phyloP scores from a whole-genome alignment of 371 early-diverging fungal species.

The Syncephalastrum monosporum region DNA sequence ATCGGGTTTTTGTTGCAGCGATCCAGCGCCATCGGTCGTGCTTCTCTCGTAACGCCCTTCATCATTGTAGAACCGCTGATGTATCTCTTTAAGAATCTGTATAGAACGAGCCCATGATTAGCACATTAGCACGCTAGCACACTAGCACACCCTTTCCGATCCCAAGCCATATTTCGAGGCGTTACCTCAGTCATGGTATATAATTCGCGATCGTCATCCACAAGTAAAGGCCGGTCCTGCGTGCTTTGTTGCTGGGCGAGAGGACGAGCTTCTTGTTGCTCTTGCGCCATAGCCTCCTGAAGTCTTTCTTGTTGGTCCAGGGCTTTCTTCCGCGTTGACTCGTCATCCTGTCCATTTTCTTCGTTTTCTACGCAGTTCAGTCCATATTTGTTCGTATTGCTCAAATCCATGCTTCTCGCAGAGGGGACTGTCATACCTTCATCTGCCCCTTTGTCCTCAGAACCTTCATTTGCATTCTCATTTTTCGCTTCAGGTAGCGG shows the following conservation, averaged over 20 bases:
- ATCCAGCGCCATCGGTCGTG: slow-evolving; percentile 14
- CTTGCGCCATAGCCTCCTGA: slow-evolving; percentile 24
- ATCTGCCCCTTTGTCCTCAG: not conserved
- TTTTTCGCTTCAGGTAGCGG: slow-evolving; percentile 5
- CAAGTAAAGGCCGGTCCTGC: slow-evolving; percentile 35
- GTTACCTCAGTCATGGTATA: slow-evolving; percentile 47
- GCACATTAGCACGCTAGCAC: not conserved
- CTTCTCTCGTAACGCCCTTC: slow-evolving; percentile 5
- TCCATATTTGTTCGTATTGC: not conserved
- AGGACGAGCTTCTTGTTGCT: slow-evolving; percentile 20
- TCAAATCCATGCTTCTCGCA: not conserved
- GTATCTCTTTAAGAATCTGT: slow-evolving; percentile 55
- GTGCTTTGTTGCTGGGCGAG: slow-evolving; percentile 29
- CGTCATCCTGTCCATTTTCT: slow-evolving; percentile 8
- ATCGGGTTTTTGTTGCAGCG: slow-evolving; percentile 30
- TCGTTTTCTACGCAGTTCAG: slow-evolving; percentile 5
- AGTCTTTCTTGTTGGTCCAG: slow-evolving; percentile 22
- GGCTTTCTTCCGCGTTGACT: slow-evolving; percentile 2
- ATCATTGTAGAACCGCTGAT: slow-evolving; percentile 50
- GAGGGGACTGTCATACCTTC: slow-evolving; percentile 5
- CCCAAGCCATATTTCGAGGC: too few relatives aligned
- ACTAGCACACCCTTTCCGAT: not conserved
- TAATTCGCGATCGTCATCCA: slow-evolving; percentile 58
- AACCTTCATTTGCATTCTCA: not conserved
- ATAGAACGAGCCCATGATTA: not conserved